Conservation (phyloP, 192 early-diverging fungal genomes). For the Entophlyctis helioformis region DNA sequence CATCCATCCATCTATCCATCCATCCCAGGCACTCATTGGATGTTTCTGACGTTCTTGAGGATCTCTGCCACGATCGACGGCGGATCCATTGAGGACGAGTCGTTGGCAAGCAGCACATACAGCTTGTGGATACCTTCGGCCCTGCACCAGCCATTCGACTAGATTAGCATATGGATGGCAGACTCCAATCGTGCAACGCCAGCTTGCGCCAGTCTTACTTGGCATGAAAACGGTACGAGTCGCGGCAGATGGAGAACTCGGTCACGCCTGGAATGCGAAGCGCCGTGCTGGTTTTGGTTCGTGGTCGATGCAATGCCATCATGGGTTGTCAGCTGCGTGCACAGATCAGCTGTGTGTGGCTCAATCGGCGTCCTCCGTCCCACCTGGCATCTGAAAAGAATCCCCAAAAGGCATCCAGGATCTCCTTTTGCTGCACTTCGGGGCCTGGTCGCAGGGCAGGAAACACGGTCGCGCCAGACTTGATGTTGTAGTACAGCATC, state of each 20-base stretch:
- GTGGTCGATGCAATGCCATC: background rate
- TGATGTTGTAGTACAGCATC: slow-evolving; percentile 52
- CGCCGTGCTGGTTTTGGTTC: slow-evolving; percentile 8
- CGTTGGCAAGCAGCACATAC: slow-evolving; percentile 36
- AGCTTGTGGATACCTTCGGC: slow-evolving; percentile 42
- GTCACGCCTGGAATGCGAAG: slow-evolving; percentile 33
- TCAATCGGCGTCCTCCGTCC: background rate
- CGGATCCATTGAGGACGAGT: too few species aligned
- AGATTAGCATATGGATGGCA: background rate
- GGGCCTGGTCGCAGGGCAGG: slow-evolving; percentile 46
- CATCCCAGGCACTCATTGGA: too few species aligned
- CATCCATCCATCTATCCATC: too few species aligned
- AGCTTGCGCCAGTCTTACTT: slow-evolving; percentile 6
- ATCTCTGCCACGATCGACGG: too few species aligned
- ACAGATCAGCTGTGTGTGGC: background rate
- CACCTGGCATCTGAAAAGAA: slow-evolving; percentile 41
- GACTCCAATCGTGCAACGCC: background rate
- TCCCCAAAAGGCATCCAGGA: slow-evolving; percentile 38
- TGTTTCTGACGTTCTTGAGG: too few species aligned
- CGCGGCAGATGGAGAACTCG: slow-evolving; percentile 31
- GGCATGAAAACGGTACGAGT: slow-evolving; percentile 39
- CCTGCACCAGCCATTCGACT: slow-evolving; percentile 8
- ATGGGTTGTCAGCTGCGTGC: background rate
- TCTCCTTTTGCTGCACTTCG: slow-evolving; percentile 47
- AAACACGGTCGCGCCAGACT: slow-evolving; percentile 42